Conservation (phyloP, 306 rosid species). For the Mucuna pruriens region DNA sequence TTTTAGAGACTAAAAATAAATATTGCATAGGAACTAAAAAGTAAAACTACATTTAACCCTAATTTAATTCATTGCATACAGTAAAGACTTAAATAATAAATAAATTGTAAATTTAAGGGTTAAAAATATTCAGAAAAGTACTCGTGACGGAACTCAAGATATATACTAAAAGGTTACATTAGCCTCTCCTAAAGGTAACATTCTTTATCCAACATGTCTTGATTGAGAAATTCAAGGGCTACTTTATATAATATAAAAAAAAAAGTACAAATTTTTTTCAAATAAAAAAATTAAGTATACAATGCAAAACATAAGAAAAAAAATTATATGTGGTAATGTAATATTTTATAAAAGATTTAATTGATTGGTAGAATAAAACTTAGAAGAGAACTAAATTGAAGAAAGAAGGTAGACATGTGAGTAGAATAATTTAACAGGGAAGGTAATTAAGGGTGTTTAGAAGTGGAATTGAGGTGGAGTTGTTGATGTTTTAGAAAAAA, state of each 20-base stretch:
- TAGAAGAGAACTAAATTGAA: too few species aligned
- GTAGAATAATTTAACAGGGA: neutral
- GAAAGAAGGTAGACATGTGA: neutral
- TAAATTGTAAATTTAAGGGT: neutral
- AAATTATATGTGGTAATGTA: too few species aligned
- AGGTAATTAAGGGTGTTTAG: neutral
- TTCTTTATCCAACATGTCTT: neutral
- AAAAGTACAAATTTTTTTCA: too few species aligned
- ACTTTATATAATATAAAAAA: too few species aligned
- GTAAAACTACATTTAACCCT: too few species aligned
- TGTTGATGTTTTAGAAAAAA: neutral
- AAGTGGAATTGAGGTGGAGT: neutral
- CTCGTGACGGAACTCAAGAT: neutral
- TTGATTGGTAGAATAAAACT: too few species aligned
- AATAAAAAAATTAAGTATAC: neutral
- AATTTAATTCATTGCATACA: neutral
- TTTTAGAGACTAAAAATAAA: too few species aligned
- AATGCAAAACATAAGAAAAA: neutral
- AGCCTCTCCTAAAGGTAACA: neutral
- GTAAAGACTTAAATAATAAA: neutral
- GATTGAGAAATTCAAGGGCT: too few species aligned
- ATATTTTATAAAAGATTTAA: too few species aligned
- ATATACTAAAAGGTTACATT: neutral
- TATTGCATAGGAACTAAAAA: too few species aligned
- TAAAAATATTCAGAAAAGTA: neutral